Evolutionary conservation across 148 eudicot species (phyloP).

Genomic region (Camellia granthamiana): DNA sequence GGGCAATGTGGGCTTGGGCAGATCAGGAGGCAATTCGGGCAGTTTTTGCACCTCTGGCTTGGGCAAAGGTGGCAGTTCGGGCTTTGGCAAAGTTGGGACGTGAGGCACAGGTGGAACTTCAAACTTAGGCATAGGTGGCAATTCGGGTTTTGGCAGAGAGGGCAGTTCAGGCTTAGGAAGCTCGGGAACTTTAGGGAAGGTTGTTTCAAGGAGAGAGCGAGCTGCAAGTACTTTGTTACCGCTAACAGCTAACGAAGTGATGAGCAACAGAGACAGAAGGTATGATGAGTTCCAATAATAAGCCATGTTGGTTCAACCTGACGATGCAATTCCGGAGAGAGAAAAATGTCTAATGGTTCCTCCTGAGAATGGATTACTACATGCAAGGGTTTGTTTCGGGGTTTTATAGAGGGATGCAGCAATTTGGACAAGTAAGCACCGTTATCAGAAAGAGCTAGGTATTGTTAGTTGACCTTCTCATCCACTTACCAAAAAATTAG

Average conservation of each 20-base stretch:
- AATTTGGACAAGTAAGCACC: not conserved
- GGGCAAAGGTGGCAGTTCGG: not conserved
- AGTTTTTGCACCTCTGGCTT: no score
- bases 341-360: not conserved
- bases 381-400: not conserved
- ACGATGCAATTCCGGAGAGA: not conserved
- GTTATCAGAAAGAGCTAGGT: not conserved
- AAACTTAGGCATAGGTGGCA: not conserved
- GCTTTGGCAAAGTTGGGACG: not conserved
- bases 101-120: not conserved
- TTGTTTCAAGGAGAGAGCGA: not conserved
- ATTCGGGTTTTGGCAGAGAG: not conserved
- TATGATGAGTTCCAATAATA: not conserved
- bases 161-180: not conserved
- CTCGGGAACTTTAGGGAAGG: not conserved
- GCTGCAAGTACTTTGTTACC: not conserved
- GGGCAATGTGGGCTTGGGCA: no score
- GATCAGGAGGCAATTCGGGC: no score
- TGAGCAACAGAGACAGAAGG: not conserved
- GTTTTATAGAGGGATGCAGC: not conserved
- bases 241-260: not conserved
- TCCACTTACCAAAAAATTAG: not conserved
- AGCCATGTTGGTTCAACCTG: not conserved
- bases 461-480: not conserved
- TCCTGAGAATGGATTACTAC: not conserved